A percentile compares a stretch with the other conserved stretches of the same genome.
phyloP scores from a whole-genome alignment of 192 early-diverging fungal species.

The Mortierella hygrophila region DNA sequence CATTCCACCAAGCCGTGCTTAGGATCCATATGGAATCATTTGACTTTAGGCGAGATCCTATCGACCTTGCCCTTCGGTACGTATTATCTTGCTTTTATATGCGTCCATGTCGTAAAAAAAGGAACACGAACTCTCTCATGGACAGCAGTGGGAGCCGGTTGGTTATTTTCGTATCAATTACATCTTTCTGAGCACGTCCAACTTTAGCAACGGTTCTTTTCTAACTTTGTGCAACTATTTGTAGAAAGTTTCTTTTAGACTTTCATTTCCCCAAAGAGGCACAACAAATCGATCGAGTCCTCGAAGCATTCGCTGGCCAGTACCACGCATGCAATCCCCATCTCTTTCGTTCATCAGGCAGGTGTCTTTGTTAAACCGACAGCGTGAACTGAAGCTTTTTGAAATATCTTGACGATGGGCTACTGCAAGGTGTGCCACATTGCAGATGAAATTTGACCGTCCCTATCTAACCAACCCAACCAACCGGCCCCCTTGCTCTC shows the following conservation, averaged over 20 bases:
- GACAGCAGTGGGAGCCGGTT: not conserved
- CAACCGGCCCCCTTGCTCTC: not conserved
- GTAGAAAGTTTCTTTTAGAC: slow-evolving; percentile 77
- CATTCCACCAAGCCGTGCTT: slow-evolving; percentile 68
- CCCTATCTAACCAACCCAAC: not conserved
- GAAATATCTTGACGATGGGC: not conserved
- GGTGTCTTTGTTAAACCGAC: not conserved
- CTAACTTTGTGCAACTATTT: not conserved
- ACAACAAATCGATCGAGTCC: slow-evolving; percentile 87
- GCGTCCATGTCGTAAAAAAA: not conserved
- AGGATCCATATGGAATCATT: slow-evolving; percentile 70
- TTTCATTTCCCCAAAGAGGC: slow-evolving; percentile 84
- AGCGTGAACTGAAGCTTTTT: not conserved
- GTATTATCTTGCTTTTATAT: slow-evolving; percentile 8
- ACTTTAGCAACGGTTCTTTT: slow-evolving; percentile 1
- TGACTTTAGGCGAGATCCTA: slow-evolving; percentile 71
- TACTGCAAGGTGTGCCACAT: not conserved
- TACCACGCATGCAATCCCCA: slow-evolving; percentile 79
- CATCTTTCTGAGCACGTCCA: not conserved
- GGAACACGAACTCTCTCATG: not conserved
- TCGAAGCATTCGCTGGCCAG: slow-evolving; percentile 78
- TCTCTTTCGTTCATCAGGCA: slow-evolving; percentile 68
- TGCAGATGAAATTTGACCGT: not conserved
- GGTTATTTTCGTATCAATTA: slow-evolving; percentile 11
- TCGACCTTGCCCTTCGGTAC: slow-evolving; percentile 75